A percentile compares a stretch with the other conserved stretches of the same genome.
These are phyloP conservation scores for Pneumocystis canis DNA, from an alignment of 1,139 yeast genomes.

Conservation along the genomic window DNA sequence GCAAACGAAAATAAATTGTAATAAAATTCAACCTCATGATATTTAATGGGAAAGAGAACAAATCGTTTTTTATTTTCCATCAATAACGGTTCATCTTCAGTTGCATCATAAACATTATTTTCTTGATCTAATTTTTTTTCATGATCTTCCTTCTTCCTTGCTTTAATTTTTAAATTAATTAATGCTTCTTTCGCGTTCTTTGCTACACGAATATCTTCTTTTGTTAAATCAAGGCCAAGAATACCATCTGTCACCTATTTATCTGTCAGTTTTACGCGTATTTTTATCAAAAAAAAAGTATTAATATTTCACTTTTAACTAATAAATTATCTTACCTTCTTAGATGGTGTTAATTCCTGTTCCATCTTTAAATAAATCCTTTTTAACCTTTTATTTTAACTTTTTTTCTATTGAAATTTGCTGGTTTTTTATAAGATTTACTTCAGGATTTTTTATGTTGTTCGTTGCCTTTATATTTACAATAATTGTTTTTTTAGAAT, in stretches of 20 bases:
- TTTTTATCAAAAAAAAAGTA: neutral
- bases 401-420: too few relatives aligned
- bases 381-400: neutral
- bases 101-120: neutral
- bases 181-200: neutral
- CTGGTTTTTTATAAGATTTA: too few relatives aligned
- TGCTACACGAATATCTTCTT: neutral
- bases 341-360: neutral
- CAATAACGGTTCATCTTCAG: slow-evolving; percentile 69
- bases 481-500: too few relatives aligned
- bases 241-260: neutral
- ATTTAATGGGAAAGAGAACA: slow-evolving; percentile 92
- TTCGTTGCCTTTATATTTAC: too few relatives aligned
- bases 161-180: neutral
- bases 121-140: neutral
- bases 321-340: neutral
- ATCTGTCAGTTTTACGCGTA: neutral
- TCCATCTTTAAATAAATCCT: neutral
- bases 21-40: slow-evolving; percentile 43
- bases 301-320: neutral
- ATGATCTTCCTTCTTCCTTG: neutral
- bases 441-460: too few relatives aligned
- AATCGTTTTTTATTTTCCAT: slow-evolving; percentile 77
- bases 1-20: too few relatives aligned
- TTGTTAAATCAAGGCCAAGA: neutral